Evolutionary conservation across 2,329 filamentous ascomycete species (phyloP), one percentile per base, ranked within the genome.

Genomic region (Thelonectria discophora): DNA sequence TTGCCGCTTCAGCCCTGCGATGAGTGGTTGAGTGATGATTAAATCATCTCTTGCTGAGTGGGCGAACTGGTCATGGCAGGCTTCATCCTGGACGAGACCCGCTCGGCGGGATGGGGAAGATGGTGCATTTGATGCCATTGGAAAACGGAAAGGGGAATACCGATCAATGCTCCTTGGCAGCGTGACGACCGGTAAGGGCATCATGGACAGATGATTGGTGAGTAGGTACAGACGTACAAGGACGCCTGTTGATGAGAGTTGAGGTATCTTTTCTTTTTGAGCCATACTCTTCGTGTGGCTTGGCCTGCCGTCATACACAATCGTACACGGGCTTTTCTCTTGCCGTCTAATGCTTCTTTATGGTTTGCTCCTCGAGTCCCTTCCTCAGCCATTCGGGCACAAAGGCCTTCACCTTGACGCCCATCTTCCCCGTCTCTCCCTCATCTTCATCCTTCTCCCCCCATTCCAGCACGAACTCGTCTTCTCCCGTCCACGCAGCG

Each of bases 321-420:
- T 37, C 15, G 34, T 37, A 37, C 34, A 15, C 15, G 15, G 17
- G 50, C 30, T 42, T 15, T 17, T 48, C 13, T 34, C 20, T 18
- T 61, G 12, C 58, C 42, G 39, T 43, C 48, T 68, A 70, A 40
- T 64, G 60, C 48, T 67, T 64, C 45, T 66, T 57, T 2, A 50
- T 10, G 6, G 18, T 52, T 53, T 67, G 50, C 15, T 69, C 74
- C 21, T 76, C 73, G 47, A 86, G 67, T 13, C 77, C 77, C 18
- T 69, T 68, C 55, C 81, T 78, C 73, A 88, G 58, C 94, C 94
- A 98, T 42, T 87, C 82, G 0, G 94, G 93, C 69, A 97, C 88
- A 76, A 97, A 91, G 1, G 94, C 92, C 80, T 91, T 93, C 37
- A 93, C 65, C 86, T 82, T 86, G 55, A 84, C 74, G 30, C 68